Conservation (phyloP, 176 grass and related monocot genomes). For the Raddia distichophylla region DNA sequence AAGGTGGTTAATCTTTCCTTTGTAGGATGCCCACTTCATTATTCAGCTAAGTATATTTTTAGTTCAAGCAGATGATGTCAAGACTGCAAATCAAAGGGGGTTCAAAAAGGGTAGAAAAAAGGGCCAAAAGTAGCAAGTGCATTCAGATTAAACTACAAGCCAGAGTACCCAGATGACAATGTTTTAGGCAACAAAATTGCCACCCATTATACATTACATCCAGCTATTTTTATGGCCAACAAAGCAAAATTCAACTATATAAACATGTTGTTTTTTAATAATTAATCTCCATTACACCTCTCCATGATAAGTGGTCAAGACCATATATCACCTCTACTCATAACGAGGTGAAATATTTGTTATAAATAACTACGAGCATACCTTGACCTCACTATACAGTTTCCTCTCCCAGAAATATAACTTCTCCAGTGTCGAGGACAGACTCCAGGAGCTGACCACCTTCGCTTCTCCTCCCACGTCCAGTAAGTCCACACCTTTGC, state of each 20-base stretch:
- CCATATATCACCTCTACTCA: background rate
- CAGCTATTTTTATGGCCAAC: background rate
- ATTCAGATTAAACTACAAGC: background rate
- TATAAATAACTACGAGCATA: constrained; percentile 15
- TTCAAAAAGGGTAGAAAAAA: background rate
- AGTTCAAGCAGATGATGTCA: background rate
- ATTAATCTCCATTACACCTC: background rate
- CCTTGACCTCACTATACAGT: constrained; percentile 90
- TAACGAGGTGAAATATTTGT: background rate
- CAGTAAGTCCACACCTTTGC: constrained; percentile 46
- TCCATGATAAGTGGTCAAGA: background rate
- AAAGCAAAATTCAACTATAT: background rate
- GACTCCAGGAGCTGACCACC: constrained; percentile 31
- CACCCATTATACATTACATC: background rate
- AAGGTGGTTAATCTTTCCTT: background rate
- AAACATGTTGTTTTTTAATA: background rate
- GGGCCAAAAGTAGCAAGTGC: background rate
- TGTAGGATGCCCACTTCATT: background rate
- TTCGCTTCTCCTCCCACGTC: constrained; percentile 57
- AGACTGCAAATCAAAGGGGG: background rate
- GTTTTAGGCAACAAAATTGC: background rate
- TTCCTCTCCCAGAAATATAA: constrained; percentile 97
- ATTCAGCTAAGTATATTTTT: background rate
- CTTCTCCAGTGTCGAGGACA: constrained; percentile 75
- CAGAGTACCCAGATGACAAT: background rate